Conservation (phyloP, 139 green algal species). For the Chlamydomonas asymmetrica region DNA sequence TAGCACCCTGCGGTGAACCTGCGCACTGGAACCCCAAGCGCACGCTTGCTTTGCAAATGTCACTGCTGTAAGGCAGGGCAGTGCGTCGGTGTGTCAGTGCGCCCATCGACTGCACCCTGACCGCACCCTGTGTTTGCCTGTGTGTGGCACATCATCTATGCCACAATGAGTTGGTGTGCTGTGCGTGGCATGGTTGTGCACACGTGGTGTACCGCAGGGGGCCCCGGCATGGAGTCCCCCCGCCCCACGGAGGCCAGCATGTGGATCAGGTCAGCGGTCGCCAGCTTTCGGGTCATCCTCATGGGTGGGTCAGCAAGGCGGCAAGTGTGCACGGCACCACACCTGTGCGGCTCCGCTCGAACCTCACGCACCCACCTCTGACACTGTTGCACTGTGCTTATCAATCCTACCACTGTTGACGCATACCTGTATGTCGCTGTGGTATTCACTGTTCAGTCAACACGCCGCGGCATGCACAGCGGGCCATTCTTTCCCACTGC, state of each 20-base stretch:
- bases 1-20: too few relatives aligned
- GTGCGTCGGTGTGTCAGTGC: background rate
- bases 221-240: conserved; percentile 84
- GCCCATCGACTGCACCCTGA: background rate
- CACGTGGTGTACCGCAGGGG: conserved; percentile 51
- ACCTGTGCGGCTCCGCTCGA: too few relatives aligned
- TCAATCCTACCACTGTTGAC: too few relatives aligned
- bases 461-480: too few relatives aligned
- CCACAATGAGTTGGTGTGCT: background rate
- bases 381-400: too few relatives aligned
- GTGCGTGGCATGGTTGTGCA: background rate
- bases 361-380: too few relatives aligned
- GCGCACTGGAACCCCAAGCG: too few relatives aligned
- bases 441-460: too few relatives aligned
- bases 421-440: too few relatives aligned
- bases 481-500: too few relatives aligned
- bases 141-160: background rate
- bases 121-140: background rate
- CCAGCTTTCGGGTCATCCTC: conserved; percentile 80
- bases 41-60: background rate
- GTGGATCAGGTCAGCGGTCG: conserved; percentile 81
- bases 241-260: conserved; percentile 63
- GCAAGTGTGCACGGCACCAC: too few relatives aligned
- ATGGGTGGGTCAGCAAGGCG: too few relatives aligned
- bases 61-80: background rate